Base-by-base conservation (phyloP, 2,329 filamentous ascomycete species). In the Sarocladium brachiariae region DNA sequence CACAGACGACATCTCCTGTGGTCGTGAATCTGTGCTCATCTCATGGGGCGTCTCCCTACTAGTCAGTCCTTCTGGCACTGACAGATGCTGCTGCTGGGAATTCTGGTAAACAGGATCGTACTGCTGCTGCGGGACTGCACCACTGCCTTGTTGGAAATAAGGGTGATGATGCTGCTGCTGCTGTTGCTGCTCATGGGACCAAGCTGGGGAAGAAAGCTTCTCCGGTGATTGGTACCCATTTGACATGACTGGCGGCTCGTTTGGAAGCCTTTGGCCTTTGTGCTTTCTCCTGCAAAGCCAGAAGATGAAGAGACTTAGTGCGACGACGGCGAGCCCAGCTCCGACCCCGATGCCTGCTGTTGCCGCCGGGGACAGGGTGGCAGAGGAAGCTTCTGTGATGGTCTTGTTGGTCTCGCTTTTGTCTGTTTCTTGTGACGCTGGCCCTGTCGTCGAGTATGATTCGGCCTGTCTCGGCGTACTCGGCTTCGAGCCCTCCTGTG, bases 81-180 rank as follows among this genome's bases (percentile, higher is more conserved):
- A 1, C 7, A 30, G 27, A 30, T 13, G 27, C 27, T 30, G 27
- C 70, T 70, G n/a, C 70, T 67, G 9, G 89, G 69, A 18, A 30
- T 67, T 65, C 39, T 78, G 76, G 50, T 45, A 16, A n/a, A 27
- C 9, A 4, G 39, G 23, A 45, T 30, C 39, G n/a, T 45, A 30
- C 39, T 25, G 37, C n/a, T n/a, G n/a, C n/a, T n/a, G n/a, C n/a
- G n/a, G n/a, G n/a, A n/a, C n/a, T 21, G 16, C 18, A 19, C 6
- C 16, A 19, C 37, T 19, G 8, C 21, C 23, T 27, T 25, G 39
- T n/a, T 43, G 39, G 39, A 43, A 25, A 13, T 25, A 25, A n/a
- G n/a, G n/a, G n/a, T n/a, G n/a, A 16, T 5, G 5, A 7, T 39
- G 37, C 37, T 39, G 37, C 19, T 25, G 39, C 23, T 25, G 37